Conservation (phyloP, 2,329 filamentous ascomycete species). For the Tolypocladium tropicale region DNA sequence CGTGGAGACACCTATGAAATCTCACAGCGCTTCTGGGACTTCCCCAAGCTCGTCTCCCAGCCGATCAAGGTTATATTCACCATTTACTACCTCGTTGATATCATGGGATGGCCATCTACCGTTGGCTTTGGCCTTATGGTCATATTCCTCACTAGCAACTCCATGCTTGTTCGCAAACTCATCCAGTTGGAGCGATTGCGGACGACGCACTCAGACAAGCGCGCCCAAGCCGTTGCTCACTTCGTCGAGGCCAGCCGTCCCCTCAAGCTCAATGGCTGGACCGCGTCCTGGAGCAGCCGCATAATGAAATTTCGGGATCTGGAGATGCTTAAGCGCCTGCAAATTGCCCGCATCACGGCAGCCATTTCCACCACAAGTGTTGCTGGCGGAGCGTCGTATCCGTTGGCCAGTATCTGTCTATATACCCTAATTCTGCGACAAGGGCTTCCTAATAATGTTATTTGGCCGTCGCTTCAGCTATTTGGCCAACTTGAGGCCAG, state of each 20-base stretch:
- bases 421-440: constrained; percentile 64
- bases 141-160: constrained; percentile 60
- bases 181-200: constrained; percentile 60
- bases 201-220: constrained; percentile 63
- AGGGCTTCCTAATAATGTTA: constrained; percentile 66
- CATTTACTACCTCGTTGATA: constrained; percentile 49
- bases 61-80: constrained; percentile 70
- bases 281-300: constrained; percentile 22
- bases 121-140: constrained; percentile 61
- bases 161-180: constrained; percentile 53
- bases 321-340: constrained; percentile 26
- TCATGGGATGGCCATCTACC: constrained; percentile 73
- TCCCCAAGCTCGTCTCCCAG: constrained; percentile 63
- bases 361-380: constrained; percentile 60
- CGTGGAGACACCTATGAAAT: constrained; percentile 75
- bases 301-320: constrained; percentile 23
- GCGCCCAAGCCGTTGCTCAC: constrained; percentile 72
- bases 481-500: constrained; percentile 67
- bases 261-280: constrained; percentile 31
- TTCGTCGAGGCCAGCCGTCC: constrained; percentile 82
- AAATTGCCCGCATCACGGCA: constrained; percentile 23
- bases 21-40: constrained; percentile 81
- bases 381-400: constrained; percentile 64
- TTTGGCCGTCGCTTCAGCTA: constrained; percentile 76
- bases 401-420: constrained; percentile 70